phyloP scores from a whole-genome alignment of 352 stramenopile genomes.

The Phytophthora agathidicida region DNA sequence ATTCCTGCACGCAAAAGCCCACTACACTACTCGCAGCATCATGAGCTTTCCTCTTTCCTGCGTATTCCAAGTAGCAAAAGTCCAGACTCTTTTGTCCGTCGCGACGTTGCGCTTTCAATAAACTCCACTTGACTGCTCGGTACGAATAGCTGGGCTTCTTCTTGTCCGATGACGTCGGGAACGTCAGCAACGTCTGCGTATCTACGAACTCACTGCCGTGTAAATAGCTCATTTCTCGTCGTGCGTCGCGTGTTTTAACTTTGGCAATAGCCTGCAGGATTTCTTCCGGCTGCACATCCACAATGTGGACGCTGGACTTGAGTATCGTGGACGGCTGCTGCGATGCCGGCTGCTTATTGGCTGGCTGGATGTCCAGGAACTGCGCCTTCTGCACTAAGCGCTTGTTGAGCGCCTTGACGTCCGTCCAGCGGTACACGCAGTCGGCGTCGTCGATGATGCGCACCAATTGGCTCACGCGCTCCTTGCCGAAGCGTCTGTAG shows the following conservation, averaged over 20 bases:
- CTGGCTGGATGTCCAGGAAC: slow-evolving; percentile 63
- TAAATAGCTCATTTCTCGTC: slow-evolving; percentile 57
- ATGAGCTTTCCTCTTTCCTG: slow-evolving; percentile 55
- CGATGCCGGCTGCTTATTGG: slow-evolving; percentile 37
- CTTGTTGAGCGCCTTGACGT: slow-evolving; percentile 34
- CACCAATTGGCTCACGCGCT: slow-evolving; percentile 68
- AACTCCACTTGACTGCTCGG: slow-evolving; percentile 73
- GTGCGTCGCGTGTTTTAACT: slow-evolving; percentile 57
- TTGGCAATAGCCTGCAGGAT: slow-evolving; percentile 64
- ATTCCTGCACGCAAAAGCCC: slow-evolving; percentile 84
- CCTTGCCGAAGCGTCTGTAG: slow-evolving; percentile 73
- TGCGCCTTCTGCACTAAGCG: slow-evolving; percentile 51
- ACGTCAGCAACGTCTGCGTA: slow-evolving; percentile 73
- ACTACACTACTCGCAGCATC: slow-evolving; percentile 54
- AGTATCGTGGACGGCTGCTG: slow-evolving; percentile 54
- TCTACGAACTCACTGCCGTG: slow-evolving; percentile 63
- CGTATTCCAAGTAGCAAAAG: slow-evolving; percentile 85
- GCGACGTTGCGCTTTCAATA: slow-evolving; percentile 32
- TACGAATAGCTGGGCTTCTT: slow-evolving; percentile 73
- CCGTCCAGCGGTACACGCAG: slow-evolving; percentile 73
- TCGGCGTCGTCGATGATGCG: slow-evolving; percentile 77
- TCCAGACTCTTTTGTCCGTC: slow-evolving; percentile 54
- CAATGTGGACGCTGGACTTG: slow-evolving; percentile 67
- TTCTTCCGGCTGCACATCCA: slow-evolving; percentile 67
- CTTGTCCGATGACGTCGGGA: slow-evolving; percentile 51